Base-by-base conservation (phyloP, 257 asterid species). In the Solanum peruvianum region DNA sequence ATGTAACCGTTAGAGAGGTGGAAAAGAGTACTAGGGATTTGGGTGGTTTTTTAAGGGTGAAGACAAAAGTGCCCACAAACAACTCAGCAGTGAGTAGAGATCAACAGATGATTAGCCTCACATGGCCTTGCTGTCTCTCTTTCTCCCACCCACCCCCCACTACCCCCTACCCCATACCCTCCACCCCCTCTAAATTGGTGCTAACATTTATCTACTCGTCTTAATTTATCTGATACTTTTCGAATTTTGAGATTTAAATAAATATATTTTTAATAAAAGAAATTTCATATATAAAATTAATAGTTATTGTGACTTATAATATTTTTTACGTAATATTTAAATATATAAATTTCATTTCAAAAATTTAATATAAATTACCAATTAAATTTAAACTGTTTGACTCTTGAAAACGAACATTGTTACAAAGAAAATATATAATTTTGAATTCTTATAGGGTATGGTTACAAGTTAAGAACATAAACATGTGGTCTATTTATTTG, bases 341-440 rank as follows among this genome's bases (percentile, higher is more conserved):
- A 47, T 47, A 47, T 14, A 47, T 47, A 47, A 14, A 47, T 14
- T 47, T 14, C 0, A 47, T 47, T 13, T 47, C 0, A 47, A 13
- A 4, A 47, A 47, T 4, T 4, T 13, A 6, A 0, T 0, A 0
- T 52, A 52, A 52, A 52, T 52, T 52, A 0, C 0, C 2, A 1
- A 16, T 2, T 3, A 52, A 52, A 52, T 9, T 16, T 16, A 52
- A 52, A 52, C 0, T 52, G 1, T 52, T 52, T 2, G 0, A 52
- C 4, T 18, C 2, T 52, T 0, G 0, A 52, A 52, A 52, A 16
- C 0, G 0, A 0, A 52, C 16, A 52, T 0, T 6, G 0, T 52
- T 9, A 49, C 3, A 2, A 5, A 49, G 15, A 0, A 49, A 16
- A 49, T 3, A 15, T 4, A 16, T 16, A 56, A 10, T 56, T 56